Evolutionary conservation across 2,329 filamentous ascomycete species (phyloP).

Genomic region (Trichophyton benhamiae): DNA sequence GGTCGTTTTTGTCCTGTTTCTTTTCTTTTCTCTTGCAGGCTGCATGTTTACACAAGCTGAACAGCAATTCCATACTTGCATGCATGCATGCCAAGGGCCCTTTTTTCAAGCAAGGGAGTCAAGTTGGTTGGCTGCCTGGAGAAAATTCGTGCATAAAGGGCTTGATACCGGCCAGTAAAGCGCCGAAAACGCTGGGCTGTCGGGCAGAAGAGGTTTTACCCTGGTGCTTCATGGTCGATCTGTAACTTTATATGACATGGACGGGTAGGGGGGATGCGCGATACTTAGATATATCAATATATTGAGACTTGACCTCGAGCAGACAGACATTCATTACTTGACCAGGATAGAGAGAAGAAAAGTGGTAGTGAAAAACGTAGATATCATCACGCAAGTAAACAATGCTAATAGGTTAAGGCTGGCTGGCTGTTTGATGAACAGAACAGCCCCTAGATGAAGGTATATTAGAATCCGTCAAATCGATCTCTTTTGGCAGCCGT

Average conservation of each 20-base stretch:
- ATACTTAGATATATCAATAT: not conserved
- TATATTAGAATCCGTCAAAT: not conserved
- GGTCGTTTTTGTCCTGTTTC: not conserved
- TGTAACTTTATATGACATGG: too few species aligned
- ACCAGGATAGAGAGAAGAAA: not conserved
- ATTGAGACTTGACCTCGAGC: too few species aligned
- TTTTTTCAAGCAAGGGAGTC: not conserved
- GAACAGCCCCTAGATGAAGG: not conserved
- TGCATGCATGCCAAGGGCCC: not conserved
- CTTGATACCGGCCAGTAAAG: not conserved
- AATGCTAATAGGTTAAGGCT: not conserved
- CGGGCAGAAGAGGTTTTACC: not conserved
- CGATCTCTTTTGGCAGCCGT: not conserved
- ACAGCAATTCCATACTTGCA: not conserved
- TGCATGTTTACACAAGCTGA: not conserved
- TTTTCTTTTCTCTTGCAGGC: not conserved
- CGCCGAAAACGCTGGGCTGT: too few species aligned
- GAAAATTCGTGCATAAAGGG: not conserved
- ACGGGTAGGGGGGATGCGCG: too few species aligned
- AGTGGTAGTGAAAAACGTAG: not conserved
- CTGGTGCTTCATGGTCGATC: too few species aligned
- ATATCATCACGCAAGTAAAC: constrained; percentile 2
- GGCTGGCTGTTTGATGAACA: not conserved
- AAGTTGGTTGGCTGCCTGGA: not conserved
- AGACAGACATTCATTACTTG: not conserved